Evolutionary conservation across 2,329 filamentous ascomycete genomes (phyloP), one percentile per base, ranked within the genome.

Genomic region (Rutstroemia sp.): DNA sequence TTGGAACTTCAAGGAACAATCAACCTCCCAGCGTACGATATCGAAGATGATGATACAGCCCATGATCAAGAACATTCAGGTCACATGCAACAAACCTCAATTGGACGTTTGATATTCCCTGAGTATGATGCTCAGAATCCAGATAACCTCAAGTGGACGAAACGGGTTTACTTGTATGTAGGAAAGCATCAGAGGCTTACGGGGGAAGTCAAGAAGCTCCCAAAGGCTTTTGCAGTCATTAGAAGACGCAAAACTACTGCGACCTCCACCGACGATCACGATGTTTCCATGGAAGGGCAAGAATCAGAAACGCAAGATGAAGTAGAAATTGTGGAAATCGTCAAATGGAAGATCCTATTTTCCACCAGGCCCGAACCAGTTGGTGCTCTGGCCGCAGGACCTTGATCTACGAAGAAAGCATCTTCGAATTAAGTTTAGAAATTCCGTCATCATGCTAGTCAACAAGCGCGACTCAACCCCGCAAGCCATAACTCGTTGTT

Each of bases 1-100:
- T 77, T 99, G 57, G 94, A 97, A 73, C 82, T 99, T 14, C 94
- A 99, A 76, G 94, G 92, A 59, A 89, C 83, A 14, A 86, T 99
- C 73, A 92, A 95, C 71, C 76, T 91, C 1, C 85, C 89, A 7
- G 61, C 73, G 2, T 63, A 69, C n/a, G 66, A 72, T 23, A 60
- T 64, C 9, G 64, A 73, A 51, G 62, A 70, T 25, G 58, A 60
- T 27, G 51, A 19, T 27, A 58, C 58, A 19, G 57, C 40, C 8
- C 56, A 58, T 6, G 40, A 51, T 48, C 14, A 38, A 23, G 19
- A 39, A 16, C 23, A 17, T 27, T 36, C 25, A 16, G 10, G 19
- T 30, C 17, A 69, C 66, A 57, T 27, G 10, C 45, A 58, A 25
- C 71, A 75, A 52, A 81, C 82, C 1, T 72, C 76, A 25, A 77